Evolutionary conservation across 1,284 basidiomycete genomes (phyloP), one percentile per base, ranked within the genome.

Genomic region (Cryptococcus sp.): DNA sequence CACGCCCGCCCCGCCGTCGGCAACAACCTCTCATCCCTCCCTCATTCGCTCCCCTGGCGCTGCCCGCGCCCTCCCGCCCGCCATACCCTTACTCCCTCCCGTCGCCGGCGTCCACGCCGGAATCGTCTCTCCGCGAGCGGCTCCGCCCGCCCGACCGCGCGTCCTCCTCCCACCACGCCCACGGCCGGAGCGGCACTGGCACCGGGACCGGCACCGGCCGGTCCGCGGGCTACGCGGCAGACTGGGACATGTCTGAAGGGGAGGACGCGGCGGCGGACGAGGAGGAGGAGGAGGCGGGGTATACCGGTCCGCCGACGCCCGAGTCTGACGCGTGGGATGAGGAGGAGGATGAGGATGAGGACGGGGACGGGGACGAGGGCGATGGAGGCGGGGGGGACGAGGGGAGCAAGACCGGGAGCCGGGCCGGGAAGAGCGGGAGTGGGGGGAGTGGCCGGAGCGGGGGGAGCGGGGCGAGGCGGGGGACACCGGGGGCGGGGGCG

Each of bases 241-340:
- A 28, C 21, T 47, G 46, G 46, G 28, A 33, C 9, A 28, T 15
- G 5, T 47, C 33, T 18, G 23, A 28, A 24, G 18, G 69, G 4
- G 52, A 69, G 13, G 39, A 50, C 18, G 33, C 47, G 11, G 36
- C 52, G 9, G 28, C 36, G 54, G n/a, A 53, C 54, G 28, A 36
- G 35, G 61, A 63, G 15, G 67, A 70, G 15, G 63, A 64, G 24
- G 57, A 59, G 2, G 46, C 33, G 16, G 46, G 33, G 23, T 68
- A 66, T 28, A 67, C 70, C 0, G 65, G 64, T 15, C 73, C 73
- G 11, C 73, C 72, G 2, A 76, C 73, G 2, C 72, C 72, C 1
- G 55, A 62, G 3, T 69, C 69, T 1, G n/a, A 50, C 48, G n/a
- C 21, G 36, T 24, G 8, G 15, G 20, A 39, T 23, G 20, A 28